phyloP scores from a whole-genome alignment of 768 basidiomycete species.

The Naganishia antarctica region DNA sequence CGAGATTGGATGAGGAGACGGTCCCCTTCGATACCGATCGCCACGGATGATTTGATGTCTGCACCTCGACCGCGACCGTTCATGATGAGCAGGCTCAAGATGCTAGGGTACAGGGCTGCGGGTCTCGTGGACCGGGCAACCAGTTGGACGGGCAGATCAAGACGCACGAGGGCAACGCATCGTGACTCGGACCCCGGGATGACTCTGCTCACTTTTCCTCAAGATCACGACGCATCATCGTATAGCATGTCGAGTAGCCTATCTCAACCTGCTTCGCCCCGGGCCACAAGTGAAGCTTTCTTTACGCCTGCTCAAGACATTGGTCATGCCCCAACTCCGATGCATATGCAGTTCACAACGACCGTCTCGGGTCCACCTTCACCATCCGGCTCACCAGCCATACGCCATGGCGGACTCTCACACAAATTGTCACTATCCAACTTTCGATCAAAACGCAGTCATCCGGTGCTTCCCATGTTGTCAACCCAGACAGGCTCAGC shows the following conservation, averaged over 20 bases:
- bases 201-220: slow-evolving; percentile 13
- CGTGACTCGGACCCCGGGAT: slow-evolving; percentile 6
- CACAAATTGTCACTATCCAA: slow-evolving; percentile 23
- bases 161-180: background rate
- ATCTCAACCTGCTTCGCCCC: slow-evolving; percentile 29
- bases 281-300: slow-evolving; percentile 22
- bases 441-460: slow-evolving; percentile 16
- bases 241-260: slow-evolving; percentile 19
- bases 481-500: background rate
- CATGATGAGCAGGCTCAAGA: slow-evolving; percentile 15
- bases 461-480: slow-evolving; percentile 18
- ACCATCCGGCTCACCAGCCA: slow-evolving; percentile 23
- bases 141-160: background rate
- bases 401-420: slow-evolving; percentile 24
- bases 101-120: background rate
- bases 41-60: slow-evolving; percentile 22
- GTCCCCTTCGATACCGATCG: slow-evolving; percentile 6
- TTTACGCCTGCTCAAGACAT: slow-evolving; percentile 27
- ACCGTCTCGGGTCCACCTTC: slow-evolving; percentile 11
- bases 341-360: background rate
- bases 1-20: slow-evolving; percentile 18
- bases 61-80: slow-evolving; percentile 12
- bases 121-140: background rate
- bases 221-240: slow-evolving; percentile 5
- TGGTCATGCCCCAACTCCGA: background rate